Evolutionary conservation across 305 asterid genomes (phyloP).

Genomic region (Euphrasia arctica): DNA sequence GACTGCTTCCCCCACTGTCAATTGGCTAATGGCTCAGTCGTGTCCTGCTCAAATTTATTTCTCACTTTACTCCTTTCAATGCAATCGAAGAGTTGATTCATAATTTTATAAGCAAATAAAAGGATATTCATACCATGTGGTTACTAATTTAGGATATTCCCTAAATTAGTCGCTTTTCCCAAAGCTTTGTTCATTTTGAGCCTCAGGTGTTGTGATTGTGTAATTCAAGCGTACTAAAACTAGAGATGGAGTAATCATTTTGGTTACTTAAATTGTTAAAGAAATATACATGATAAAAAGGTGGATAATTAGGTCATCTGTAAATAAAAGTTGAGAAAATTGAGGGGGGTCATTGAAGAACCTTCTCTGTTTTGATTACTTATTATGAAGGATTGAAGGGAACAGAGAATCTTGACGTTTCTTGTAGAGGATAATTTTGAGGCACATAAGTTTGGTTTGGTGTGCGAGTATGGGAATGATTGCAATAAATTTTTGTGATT

Average conservation of each 20-base stretch:
- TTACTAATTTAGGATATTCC: background rate
- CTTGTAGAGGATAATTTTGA: background rate
- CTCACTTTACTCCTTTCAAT: background rate
- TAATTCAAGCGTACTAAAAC: background rate
- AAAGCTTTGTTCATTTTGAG: constrained; percentile 8
- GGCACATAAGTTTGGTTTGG: background rate
- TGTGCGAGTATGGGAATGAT: background rate
- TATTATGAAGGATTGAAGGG: background rate
- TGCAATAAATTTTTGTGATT: background rate
- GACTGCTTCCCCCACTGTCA: background rate
- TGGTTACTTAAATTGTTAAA: background rate
- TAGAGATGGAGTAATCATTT: background rate
- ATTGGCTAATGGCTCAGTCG: background rate
- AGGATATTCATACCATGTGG: background rate
- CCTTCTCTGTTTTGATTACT: background rate
- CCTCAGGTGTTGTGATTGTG: background rate
- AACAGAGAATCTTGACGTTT: background rate
- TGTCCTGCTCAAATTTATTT: background rate
- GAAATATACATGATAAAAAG: background rate
- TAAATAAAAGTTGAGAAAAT: background rate
- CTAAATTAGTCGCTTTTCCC: background rate
- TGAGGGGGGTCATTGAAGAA: background rate
- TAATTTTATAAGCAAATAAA: background rate
- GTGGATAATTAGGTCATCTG: background rate
- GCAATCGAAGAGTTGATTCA: background rate